phyloP scores from a whole-genome alignment of 1,139 yeast genomes.

The Scheffersomyces parashehatae region DNA sequence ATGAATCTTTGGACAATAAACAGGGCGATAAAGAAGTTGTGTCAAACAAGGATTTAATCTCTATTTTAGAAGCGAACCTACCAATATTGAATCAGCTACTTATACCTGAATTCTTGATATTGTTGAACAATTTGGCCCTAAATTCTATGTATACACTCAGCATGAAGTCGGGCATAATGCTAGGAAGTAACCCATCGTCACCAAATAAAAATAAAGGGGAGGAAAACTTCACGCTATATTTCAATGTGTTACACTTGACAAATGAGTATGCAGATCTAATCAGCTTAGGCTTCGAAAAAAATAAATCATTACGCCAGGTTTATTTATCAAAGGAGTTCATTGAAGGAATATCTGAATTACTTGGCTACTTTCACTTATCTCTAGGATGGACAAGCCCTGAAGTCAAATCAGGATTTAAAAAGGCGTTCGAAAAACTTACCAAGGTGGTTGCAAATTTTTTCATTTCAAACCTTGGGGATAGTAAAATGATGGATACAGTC shows the following conservation, averaged over 20 bases:
- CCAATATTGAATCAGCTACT: constrained; percentile 17
- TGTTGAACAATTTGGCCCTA: constrained; percentile 42
- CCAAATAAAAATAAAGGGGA: constrained; percentile 19
- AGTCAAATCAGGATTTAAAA: constrained; percentile 18
- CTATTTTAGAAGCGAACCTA: constrained; percentile 3
- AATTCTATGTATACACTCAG: constrained; percentile 35
- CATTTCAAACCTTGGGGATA: constrained; percentile 24
- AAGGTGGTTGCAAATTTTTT: constrained; percentile 31
- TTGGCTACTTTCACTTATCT: constrained; percentile 35
- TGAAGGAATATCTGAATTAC: constrained; percentile 41
- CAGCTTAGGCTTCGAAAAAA: constrained; percentile 28
- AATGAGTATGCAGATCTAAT: constrained; percentile 34
- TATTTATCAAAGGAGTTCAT: constrained; percentile 35
- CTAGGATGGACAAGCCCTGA: constrained; percentile 24
- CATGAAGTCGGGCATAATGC: constrained; percentile 35
- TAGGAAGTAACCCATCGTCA: constrained; percentile 38
- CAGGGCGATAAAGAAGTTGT: not conserved
- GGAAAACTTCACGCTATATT: constrained; percentile 24
- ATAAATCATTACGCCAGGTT: constrained; percentile 20
- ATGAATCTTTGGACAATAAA: not conserved
- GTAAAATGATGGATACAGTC: constrained; percentile 22
- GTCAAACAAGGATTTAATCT: not conserved
- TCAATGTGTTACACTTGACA: constrained; percentile 38
- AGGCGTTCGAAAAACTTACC: constrained; percentile 24
- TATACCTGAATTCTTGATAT: constrained; percentile 40